Base-by-base conservation (phyloP, 73 alveolate genomes). In the Effrenium voratum region DNA sequence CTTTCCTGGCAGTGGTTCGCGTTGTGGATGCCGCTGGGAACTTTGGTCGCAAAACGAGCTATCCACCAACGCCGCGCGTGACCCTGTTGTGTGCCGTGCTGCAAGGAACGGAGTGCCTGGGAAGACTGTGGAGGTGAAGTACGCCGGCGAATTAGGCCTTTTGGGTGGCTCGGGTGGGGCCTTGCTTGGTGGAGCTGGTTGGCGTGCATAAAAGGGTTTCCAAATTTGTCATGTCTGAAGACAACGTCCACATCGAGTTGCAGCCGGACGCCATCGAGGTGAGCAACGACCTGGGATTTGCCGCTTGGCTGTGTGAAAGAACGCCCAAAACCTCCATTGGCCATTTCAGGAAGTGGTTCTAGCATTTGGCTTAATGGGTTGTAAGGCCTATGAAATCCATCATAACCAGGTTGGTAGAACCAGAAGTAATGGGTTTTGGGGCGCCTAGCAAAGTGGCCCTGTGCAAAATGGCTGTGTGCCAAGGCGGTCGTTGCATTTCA, bases 201-300 rank as follows among this genome's bases (percentile, higher is more conserved):
- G n/a, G n/a, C n/a, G n/a, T n/a, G n/a, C n/a, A n/a, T n/a, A n/a
- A n/a, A n/a, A n/a, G n/a, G n/a, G n/a, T n/a, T n/a, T n/a, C n/a
- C n/a, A n/a, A n/a, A n/a, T n/a, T n/a, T n/a, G 63, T 12, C 26
- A 52, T 52, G 8, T 13, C 22, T 15, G 8, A 55, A 76, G 84
- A 50, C 72, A 44, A 63, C 47, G 70, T 47, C 38, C 50, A 16
- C 19, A 38, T 46, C 66, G 83, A 59, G 84, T 66, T 87, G 22
- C 68, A 36, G 5, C 66, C 46, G 73, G 95, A 63, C 30, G 72
- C 38, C 0, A 3, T 87, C 0, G 85, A 87, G 49, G 32, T 16
- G 49, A 87, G 85, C 12, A 87, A 87, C 34, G 95, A 87, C 85
- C 57, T 41, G 45, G 95, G 95, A 44, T 87, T 87, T 63, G 95